phyloP scores from a whole-genome alignment of 345 rosid species.

The Eutrema japonicum region DNA sequence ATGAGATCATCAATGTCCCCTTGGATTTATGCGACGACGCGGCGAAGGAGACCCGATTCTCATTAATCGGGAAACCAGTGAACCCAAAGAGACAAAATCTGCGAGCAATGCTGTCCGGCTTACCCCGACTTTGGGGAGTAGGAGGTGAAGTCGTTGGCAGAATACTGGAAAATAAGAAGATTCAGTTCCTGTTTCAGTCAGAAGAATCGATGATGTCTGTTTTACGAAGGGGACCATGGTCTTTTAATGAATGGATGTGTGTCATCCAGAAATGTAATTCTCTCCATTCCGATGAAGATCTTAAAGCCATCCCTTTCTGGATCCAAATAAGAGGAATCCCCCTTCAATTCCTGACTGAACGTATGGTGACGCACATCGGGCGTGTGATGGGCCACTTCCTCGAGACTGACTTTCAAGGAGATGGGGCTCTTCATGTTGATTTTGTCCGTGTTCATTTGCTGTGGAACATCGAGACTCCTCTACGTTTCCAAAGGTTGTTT shows the following conservation, averaged over 20 bases:
- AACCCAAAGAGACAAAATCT: neutral
- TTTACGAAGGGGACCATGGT: neutral
- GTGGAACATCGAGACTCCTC: too few species aligned
- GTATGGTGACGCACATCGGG: neutral
- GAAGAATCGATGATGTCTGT: neutral
- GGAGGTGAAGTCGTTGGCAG: neutral
- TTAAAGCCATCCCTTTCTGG: neutral
- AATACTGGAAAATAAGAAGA: neutral
- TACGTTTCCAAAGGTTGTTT: too few species aligned
- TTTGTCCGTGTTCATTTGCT: too few species aligned
- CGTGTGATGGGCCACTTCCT: neutral
- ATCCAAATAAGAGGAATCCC: neutral
- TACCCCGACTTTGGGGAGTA: neutral
- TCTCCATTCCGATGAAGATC: neutral
- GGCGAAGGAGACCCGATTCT: neutral
- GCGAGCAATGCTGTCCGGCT: accelerated
- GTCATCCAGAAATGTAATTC: neutral
- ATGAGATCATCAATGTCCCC: neutral
- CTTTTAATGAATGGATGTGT: neutral
- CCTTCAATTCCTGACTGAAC: neutral
- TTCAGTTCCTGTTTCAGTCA: neutral
- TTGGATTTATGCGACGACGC: neutral
- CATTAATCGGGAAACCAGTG: neutral
- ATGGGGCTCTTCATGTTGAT: too few species aligned
- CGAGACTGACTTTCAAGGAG: neutral